Evolutionary conservation across 768 basidiomycete species (phyloP).

Genomic region (Lentinula lateritia): DNA sequence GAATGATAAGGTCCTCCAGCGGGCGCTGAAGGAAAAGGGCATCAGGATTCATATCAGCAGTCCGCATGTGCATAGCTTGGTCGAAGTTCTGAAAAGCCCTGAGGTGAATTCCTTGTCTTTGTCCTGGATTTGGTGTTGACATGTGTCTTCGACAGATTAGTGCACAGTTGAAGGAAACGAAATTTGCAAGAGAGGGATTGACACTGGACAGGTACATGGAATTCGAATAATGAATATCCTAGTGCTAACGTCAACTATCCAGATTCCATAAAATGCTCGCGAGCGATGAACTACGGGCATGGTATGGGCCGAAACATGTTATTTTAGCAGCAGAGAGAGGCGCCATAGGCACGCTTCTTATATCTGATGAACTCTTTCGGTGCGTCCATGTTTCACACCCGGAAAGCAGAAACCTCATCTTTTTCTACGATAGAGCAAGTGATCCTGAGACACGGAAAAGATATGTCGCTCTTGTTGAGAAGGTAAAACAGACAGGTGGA

Average conservation of each 20-base stretch:
- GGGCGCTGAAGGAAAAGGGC: slow-evolving; percentile 74
- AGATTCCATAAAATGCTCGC: slow-evolving; percentile 99
- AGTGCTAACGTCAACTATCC: slow-evolving; percentile 3
- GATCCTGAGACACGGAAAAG: slow-evolving; percentile 73
- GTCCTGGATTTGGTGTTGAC: neutral
- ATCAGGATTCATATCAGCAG: slow-evolving; percentile 89
- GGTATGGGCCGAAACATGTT: slow-evolving; percentile 98
- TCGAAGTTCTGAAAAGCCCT: slow-evolving; percentile 91
- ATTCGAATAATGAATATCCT: neutral
- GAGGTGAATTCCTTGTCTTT: slow-evolving; percentile 51
- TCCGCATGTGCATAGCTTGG: slow-evolving; percentile 91
- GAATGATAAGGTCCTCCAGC: slow-evolving; percentile 78
- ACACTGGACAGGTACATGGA: slow-evolving; percentile 73
- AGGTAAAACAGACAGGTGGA: slow-evolving; percentile 80
- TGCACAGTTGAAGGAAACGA: slow-evolving; percentile 83
- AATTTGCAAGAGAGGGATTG: slow-evolving; percentile 91
- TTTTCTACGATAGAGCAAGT: slow-evolving; percentile 52
- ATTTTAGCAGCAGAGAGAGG: slow-evolving; percentile 86
- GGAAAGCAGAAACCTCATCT: neutral
- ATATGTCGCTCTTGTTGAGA: slow-evolving; percentile 86
- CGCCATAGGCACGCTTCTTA: slow-evolving; percentile 89
- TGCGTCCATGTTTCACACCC: slow-evolving; percentile 21
- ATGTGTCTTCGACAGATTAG: slow-evolving; percentile 43
- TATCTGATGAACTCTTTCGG: slow-evolving; percentile 95
- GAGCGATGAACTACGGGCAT: slow-evolving; percentile 90